Evolutionary conservation across 805 yeast genomes (phyloP), one percentile per base, ranked within the genome.

Genomic region (Candida endomychidarum): DNA sequence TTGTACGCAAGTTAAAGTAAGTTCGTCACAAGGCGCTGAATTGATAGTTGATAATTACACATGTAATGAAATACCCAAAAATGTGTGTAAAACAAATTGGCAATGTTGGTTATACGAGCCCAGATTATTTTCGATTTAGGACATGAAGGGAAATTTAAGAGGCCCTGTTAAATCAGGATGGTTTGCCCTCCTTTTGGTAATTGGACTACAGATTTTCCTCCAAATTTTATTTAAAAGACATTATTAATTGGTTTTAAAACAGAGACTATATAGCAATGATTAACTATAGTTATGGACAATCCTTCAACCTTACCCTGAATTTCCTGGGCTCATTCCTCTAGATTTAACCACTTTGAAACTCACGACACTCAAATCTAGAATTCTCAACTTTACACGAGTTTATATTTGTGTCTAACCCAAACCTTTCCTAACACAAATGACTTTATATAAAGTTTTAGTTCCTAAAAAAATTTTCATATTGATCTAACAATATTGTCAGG

Each of bases 351-450:
- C 34, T 24, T 20, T n/a, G 34, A 30, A 18, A 30, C 19, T 20
- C 34, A 34, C 37, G 37, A 41, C 36, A 18, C 24, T 39, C 29
- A 40, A 44, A 44, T 44, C 48, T 44, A 44, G 48, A 44, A 40
- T 44, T 44, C 32, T 25, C 35, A 32, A 27, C 20, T 32, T 20
- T 32, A 20, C 35, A 32, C 35, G 30, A 25, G 29, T 34, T 23
- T 34, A 22, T n/a, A 15, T 33, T 33, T 21, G 37, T 34, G 30
- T 25, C 37, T 25, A 18, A 32, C 35, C 22, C 35, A 32, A 32
- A 32, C 35, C 35, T 32, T 32, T 22, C 35, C 35, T 32, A 32
- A 21, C 35, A 22, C 35, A 32, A 32, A 32, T 32, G 26, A 32
- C n/a, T 32, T 31, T 31, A 32, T 32, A 32, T 32, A 32, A n/a